Percentiles rank a stretch among this genome's conserved stretches.
phyloP scores from a whole-genome alignment of 23 red algal genomes.

The Agarophyton chilense region DNA sequence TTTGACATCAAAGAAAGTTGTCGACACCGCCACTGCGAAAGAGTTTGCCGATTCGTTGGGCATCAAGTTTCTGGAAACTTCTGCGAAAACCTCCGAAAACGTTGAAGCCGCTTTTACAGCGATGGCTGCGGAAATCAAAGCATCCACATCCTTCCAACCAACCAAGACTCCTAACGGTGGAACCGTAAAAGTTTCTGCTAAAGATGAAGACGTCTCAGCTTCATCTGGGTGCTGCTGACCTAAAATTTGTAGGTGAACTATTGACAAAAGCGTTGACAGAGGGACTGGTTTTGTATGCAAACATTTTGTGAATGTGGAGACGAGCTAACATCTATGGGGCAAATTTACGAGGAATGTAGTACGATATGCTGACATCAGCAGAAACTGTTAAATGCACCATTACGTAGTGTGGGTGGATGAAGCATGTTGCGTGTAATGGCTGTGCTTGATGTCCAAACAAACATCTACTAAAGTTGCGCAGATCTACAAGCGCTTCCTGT shows the following conservation, averaged over 20 bases:
- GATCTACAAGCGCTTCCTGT: conserved; percentile 51
- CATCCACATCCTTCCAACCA: conserved; percentile 84
- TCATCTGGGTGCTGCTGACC: conserved; percentile 85
- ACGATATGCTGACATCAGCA: conserved; percentile 53
- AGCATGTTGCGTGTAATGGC: conserved; percentile 82
- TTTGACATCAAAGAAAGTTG: conserved; percentile 90
- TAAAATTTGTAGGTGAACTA: neutral
- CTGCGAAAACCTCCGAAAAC: conserved; percentile 96
- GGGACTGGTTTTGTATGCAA: neutral
- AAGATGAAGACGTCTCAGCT: conserved; percentile 76
- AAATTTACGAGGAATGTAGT: conserved; percentile 70
- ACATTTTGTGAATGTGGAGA: conserved; percentile 8
- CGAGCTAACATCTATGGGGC: conserved; percentile 26
- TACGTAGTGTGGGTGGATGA: conserved; percentile 65
- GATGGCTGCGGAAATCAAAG: conserved; percentile 97
- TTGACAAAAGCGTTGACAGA: neutral
- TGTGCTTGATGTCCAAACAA: conserved; percentile 70
- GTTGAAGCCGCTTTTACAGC: conserved; percentile 96
- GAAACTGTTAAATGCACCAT: conserved; percentile 81
- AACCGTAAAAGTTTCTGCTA: conserved; percentile 75
- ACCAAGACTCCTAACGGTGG: conserved; percentile 76
- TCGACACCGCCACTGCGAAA: conserved; percentile 88
- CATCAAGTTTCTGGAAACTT: conserved; percentile 97
- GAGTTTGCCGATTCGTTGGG: conserved; percentile 96
- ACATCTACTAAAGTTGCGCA: conserved; percentile 64